Conservation (phyloP, 768 basidiomycete genomes). For the Lentinula lateritia region DNA sequence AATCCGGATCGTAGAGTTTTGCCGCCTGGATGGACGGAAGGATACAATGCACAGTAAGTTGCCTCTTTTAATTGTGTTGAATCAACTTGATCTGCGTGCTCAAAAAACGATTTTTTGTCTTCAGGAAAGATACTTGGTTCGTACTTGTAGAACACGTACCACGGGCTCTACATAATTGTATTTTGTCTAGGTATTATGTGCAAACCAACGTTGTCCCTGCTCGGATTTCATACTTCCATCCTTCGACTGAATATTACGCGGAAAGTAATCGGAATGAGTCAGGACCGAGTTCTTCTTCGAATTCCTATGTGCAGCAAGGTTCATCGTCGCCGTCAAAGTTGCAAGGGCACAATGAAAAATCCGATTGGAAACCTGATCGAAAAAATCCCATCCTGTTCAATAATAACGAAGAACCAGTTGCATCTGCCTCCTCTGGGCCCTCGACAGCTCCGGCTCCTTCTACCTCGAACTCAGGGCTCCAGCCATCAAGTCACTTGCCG, state of each 20-base stretch:
- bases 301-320: background rate
- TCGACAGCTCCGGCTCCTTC: background rate
- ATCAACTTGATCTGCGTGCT: background rate
- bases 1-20: background rate
- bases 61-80: background rate
- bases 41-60: background rate
- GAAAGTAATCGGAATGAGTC: background rate
- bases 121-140: constrained; percentile 4
- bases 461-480: background rate
- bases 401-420: background rate
- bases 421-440: background rate
- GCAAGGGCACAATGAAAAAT: background rate
- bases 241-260: constrained; percentile 7
- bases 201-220: constrained; percentile 24
- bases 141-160: background rate
- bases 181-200: constrained; percentile 26
- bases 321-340: background rate
- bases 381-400: background rate
- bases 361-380: background rate
- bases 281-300: background rate
- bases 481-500: background rate
- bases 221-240: constrained; percentile 29
- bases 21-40: background rate
- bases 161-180: background rate
- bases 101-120: background rate